These are phyloP conservation scores for Aspergillus viridinutans DNA, from an alignment of 2,329 filamentous ascomycete genomes.

Conservation along the genomic window DNA sequence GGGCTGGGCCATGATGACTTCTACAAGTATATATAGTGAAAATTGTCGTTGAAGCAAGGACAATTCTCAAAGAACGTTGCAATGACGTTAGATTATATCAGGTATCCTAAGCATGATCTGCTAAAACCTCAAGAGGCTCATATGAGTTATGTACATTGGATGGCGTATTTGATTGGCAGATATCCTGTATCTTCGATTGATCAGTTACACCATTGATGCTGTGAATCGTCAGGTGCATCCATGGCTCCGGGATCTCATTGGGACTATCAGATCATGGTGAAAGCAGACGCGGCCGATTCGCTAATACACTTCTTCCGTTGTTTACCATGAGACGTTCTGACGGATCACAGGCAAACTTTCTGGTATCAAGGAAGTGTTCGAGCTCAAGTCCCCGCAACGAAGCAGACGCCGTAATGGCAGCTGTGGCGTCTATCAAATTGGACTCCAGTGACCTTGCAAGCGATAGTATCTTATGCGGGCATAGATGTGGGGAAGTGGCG, in stretches of 20 bases:
- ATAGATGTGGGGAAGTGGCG: neutral
- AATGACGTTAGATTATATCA: neutral
- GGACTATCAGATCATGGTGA: neutral
- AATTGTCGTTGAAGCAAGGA: neutral
- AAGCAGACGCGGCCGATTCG: neutral
- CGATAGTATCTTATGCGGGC: neutral
- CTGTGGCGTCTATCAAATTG: neutral
- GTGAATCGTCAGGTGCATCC: neutral
- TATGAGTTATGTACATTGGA: neutral
- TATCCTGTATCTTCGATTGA: neutral
- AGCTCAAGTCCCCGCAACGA: neutral
- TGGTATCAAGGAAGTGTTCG: neutral
- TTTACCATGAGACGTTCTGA: too few relatives aligned
- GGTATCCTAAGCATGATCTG: neutral
- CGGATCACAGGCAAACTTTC: neutral
- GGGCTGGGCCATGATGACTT: neutral
- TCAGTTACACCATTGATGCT: neutral
- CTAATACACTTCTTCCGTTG: too few relatives aligned
- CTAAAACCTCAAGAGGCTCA: neutral
- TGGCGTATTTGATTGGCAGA: neutral
- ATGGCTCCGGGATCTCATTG: neutral
- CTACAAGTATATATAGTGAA: neutral
- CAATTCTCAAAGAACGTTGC: neutral
- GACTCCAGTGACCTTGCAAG: neutral
- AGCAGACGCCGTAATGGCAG: neutral